These are phyloP conservation scores for Cladobotryum protrusum DNA, from an alignment of 2,329 filamentous ascomycete genomes.

Conservation along the genomic window DNA sequence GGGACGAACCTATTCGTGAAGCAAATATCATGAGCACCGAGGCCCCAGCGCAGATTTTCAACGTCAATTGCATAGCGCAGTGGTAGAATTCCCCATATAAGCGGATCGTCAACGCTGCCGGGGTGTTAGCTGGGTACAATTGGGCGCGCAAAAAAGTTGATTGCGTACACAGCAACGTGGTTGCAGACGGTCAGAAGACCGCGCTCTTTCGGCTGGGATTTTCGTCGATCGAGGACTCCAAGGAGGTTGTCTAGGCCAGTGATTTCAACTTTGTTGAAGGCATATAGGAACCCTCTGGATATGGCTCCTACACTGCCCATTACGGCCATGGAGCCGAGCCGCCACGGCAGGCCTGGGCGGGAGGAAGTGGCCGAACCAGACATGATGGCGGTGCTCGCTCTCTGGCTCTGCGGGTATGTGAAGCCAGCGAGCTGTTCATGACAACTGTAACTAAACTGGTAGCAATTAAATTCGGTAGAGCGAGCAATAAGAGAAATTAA, in stretches of 20 bases:
- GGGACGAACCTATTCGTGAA: constrained; percentile 70
- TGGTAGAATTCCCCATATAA: constrained; percentile 88
- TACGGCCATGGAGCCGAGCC: constrained; percentile 63
- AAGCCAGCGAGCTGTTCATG: neutral
- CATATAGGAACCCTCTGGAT: constrained; percentile 68
- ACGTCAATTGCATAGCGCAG: constrained; percentile 64
- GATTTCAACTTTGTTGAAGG: constrained; percentile 68
- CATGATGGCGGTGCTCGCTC: constrained; percentile 13
- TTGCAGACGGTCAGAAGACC: constrained; percentile 70
- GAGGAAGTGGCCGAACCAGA: constrained; percentile 19
- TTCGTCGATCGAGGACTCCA: constrained; percentile 65
- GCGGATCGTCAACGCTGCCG: constrained; percentile 81
- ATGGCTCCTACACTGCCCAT: constrained; percentile 69
- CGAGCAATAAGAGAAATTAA: neutral
- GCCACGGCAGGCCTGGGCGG: constrained; percentile 61
- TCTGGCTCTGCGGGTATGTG: neutral
- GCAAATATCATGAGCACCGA: constrained; percentile 93
- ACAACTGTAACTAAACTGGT: neutral
- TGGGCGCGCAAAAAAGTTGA: neutral
- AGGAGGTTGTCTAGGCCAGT: constrained; percentile 72
- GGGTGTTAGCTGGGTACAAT: neutral
- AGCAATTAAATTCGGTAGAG: neutral
- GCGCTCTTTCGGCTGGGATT: constrained; percentile 57
- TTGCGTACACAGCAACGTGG: constrained; percentile 33
- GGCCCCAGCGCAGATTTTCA: constrained; percentile 74